Evolutionary conservation across 805 yeast species (phyloP).

Genomic region (Metschnikowia amazonensis): DNA sequence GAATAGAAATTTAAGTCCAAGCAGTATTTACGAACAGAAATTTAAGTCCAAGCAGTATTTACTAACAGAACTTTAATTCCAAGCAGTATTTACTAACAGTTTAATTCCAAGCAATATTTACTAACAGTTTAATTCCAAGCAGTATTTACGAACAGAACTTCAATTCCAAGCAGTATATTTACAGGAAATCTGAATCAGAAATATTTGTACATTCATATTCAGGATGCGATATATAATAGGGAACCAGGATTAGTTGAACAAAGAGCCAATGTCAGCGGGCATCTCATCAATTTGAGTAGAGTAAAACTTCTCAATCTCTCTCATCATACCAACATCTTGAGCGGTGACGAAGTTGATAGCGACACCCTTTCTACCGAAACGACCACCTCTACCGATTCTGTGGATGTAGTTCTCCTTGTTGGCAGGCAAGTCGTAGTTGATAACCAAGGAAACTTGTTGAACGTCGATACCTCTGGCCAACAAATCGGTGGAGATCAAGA

Average conservation of each 20-base stretch:
- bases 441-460: constrained; percentile 93
- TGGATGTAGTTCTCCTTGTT: constrained; percentile 93
- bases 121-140: too few relatives aligned
- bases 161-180: not conserved
- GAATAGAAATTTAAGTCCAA: too few relatives aligned
- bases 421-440: constrained; percentile 88
- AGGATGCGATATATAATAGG: not conserved
- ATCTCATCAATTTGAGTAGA: constrained; percentile 87
- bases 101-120: too few relatives aligned
- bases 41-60: too few relatives aligned
- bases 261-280: constrained; percentile 69
- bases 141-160: too few relatives aligned
- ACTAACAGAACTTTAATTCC: too few relatives aligned
- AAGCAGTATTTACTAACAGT: too few relatives aligned
- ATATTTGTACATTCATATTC: constrained; percentile 4
- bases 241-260: constrained; percentile 35
- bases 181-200: not conserved
- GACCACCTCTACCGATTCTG: constrained; percentile 97
- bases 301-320: constrained; percentile 87
- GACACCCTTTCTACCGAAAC: constrained; percentile 98
- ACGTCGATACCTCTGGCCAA: constrained; percentile 79
- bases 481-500: constrained; percentile 88
- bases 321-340: constrained; percentile 68
- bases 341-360: constrained; percentile 91
- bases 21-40: too few relatives aligned